Evolutionary conservation across 2,329 filamentous ascomycete species (phyloP), one percentile per base, ranked within the genome.

Genomic region (Atkinsonella hypoxylon): DNA sequence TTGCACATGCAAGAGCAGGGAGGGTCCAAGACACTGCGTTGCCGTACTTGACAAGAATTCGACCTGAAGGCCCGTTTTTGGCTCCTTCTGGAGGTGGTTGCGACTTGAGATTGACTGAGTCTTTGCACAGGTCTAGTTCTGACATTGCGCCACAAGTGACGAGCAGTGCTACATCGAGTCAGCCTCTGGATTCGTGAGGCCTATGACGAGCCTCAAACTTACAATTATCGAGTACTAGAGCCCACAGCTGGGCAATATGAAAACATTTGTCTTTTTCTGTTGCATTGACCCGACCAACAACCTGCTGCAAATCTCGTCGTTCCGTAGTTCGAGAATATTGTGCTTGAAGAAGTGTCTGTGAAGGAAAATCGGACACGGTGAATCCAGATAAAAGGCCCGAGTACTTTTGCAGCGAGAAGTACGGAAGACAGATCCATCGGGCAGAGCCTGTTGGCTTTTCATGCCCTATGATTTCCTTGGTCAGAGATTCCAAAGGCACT

Each of bases 201-300:
- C 36, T 8, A 26, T 26, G 26, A 26, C 17, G 20, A 18, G 11
- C 2, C 15, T 36, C 34, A 36, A 12, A 36, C 67, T 56, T 58
- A 73, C 71, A 65, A 43, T 73, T 68, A 40, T 69, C 68, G 1
- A 76, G 53, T 7, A 74, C 59, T 5, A 76, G 55, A 53, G 67
- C 71, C 74, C 73, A 76, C 10, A 74, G 50, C 54, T 76, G 74
- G 1, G 68, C 62, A 43, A 76, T 68, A 50, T 76, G 72, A 50
- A 73, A 75, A 48, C 71, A 76, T 17, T 67, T 57, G 1, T 62
- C 65, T 10, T 61, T 54, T 0, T 62, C 62, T 2, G 62, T 64
- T 40, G 63, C 61, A 1, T 62, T 62, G 13, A 67, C 58, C 49
- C 67, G 65, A 48, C 72, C 68, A 9, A 75, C 67, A 2, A 69